These are phyloP conservation scores for Scytalidium sp. DNA, from an alignment of 2,329 filamentous ascomycete species.

Conservation along the genomic window DNA sequence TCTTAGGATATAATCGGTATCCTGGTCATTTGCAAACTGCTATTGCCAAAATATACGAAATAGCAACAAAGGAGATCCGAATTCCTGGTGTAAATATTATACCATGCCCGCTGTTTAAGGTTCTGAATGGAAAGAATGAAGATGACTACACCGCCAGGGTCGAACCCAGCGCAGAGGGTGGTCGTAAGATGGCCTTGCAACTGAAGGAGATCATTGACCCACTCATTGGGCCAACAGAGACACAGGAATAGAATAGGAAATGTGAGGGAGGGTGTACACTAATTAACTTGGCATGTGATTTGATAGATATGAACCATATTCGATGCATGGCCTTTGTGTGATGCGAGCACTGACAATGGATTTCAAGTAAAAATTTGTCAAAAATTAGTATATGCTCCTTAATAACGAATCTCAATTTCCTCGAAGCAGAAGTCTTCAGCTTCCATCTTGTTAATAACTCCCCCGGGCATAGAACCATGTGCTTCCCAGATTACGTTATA, in stretches of 20 bases:
- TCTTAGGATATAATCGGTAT: conserved; percentile 12
- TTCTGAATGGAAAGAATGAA: conserved; percentile 10
- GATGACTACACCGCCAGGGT: conserved; percentile 13
- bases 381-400: too few relatives aligned
- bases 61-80: conserved; percentile 8
- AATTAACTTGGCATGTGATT: too few relatives aligned
- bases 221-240: conserved; percentile 2
- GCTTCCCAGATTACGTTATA: too few relatives aligned
- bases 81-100: conserved; percentile 9
- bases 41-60: conserved; percentile 11
- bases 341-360: too few relatives aligned
- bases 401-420: too few relatives aligned
- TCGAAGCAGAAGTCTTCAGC: too few relatives aligned
- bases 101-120: conserved; percentile 12
- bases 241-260: neutral
- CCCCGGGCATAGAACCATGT: too few relatives aligned
- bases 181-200: conserved; percentile 11
- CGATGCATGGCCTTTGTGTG: too few relatives aligned
- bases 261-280: too few relatives aligned
- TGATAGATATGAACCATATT: too few relatives aligned
- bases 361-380: too few relatives aligned
- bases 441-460: too few relatives aligned
- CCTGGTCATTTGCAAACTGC: conserved; percentile 11
- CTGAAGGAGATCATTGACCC: conserved; percentile 7
- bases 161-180: conserved; percentile 13